phyloP scores from a whole-genome alignment of 176 grass and related monocot genomes.

The Calamus simplicifolius region DNA sequence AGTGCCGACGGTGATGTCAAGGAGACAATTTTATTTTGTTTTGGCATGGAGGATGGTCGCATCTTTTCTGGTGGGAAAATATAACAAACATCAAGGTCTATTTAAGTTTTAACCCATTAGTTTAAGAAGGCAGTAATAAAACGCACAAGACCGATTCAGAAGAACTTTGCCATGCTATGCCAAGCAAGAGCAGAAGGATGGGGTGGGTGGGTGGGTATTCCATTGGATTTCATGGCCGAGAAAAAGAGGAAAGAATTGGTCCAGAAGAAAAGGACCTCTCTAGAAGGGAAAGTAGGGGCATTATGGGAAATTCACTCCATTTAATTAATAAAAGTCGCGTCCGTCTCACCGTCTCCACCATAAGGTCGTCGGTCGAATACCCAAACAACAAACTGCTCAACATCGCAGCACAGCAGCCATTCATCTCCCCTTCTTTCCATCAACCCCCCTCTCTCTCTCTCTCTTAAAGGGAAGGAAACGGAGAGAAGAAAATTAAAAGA shows the following conservation, averaged over 20 bases:
- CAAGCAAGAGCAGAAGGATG: not conserved
- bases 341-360: conserved; percentile 8
- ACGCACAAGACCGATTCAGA: too few relatives aligned
- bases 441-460: not conserved
- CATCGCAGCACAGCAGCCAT: conserved; percentile 18
- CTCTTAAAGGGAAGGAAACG: not conserved
- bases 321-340: not conserved
- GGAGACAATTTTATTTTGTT: too few relatives aligned
- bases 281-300: conserved; percentile 2
- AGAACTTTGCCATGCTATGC: too few relatives aligned
- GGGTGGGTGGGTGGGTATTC: too few relatives aligned
- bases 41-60: too few relatives aligned
- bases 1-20: too few relatives aligned
- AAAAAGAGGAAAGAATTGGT: conserved; percentile 3
- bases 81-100: too few relatives aligned
- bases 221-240: conserved; percentile 4
- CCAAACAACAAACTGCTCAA: conserved; percentile 10
- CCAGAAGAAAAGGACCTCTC: conserved; percentile 19
- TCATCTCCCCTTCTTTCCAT: not conserved
- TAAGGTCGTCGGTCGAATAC: not conserved
- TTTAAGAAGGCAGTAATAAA: too few relatives aligned
- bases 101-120: too few relatives aligned
- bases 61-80: too few relatives aligned
- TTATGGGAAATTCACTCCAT: conserved; percentile 7
- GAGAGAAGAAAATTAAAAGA: conserved; percentile 11